A percentile compares a stretch with the other conserved stretches of the same genome.
These are phyloP conservation scores for Cladosporium velox DNA, from an alignment of 2,329 filamentous ascomycete species.

Conservation along the genomic window DNA sequence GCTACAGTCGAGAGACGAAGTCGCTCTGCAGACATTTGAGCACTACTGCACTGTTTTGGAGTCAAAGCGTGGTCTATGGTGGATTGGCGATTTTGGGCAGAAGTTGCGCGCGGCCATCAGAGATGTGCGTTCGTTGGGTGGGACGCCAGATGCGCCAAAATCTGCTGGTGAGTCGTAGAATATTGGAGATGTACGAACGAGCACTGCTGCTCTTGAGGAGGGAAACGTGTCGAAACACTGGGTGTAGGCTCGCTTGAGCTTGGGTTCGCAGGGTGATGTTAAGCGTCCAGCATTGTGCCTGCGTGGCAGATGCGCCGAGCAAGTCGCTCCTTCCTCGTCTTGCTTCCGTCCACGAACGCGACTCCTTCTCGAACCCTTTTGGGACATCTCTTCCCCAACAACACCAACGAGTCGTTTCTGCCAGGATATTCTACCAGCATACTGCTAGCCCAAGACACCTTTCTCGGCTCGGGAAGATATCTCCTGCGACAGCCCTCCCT, in stretches of 20 bases:
- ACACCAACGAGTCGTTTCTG: neutral
- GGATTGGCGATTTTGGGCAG: conserved; percentile 9
- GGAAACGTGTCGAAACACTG: neutral
- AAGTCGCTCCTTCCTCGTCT: neutral
- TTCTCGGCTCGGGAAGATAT: neutral
- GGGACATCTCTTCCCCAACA: neutral
- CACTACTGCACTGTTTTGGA: conserved; percentile 17
- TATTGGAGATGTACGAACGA: neutral
- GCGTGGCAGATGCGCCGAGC: neutral
- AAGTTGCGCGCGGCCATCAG: conserved; percentile 8
- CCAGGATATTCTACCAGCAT: neutral
- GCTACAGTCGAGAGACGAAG: neutral
- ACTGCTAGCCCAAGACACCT: neutral
- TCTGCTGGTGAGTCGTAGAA: neutral
- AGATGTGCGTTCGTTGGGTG: neutral
- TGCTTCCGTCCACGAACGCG: neutral
- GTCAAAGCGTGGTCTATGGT: conserved; percentile 12
- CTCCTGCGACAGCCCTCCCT: neutral
- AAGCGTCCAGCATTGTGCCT: neutral
- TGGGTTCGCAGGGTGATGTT: neutral
- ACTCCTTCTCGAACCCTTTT: neutral
- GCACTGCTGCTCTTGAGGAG: neutral
- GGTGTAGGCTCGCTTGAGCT: neutral
- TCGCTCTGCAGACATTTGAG: conserved; percentile 3
- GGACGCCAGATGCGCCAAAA: neutral